Evolutionary conservation across 2,329 filamentous ascomycete genomes (phyloP).

Genomic region (Akanthomyces muscarius): DNA sequence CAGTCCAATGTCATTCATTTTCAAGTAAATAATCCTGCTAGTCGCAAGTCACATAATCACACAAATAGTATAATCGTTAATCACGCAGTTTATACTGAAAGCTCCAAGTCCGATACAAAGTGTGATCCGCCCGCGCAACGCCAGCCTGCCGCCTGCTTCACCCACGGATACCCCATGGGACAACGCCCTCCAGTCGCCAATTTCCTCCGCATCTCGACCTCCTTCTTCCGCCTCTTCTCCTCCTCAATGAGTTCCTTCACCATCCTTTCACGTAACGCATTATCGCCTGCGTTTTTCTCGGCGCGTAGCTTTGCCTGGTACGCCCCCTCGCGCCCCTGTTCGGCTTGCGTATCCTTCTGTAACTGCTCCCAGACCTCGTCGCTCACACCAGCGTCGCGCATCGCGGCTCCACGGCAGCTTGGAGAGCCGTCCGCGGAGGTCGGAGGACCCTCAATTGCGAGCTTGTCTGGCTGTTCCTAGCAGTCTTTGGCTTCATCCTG

Average conservation of each 20-base stretch:
- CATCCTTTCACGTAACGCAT: constrained; percentile 30
- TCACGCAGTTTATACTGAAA: too few species aligned
- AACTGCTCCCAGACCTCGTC: constrained; percentile 61
- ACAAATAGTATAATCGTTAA: too few species aligned
- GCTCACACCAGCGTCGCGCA: constrained; percentile 54
- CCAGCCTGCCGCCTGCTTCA: constrained; percentile 1
- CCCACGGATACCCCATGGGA: not conserved
- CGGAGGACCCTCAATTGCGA: too few species aligned
- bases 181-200: constrained; percentile 48
- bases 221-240: constrained; percentile 33
- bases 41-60: too few species aligned
- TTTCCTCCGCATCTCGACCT: constrained; percentile 42
- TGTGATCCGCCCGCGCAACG: constrained; percentile 2
- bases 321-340: constrained; percentile 35
- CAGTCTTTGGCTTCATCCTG: too few species aligned
- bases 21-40: too few species aligned
- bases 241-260: constrained; percentile 33
- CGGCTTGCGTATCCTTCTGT: constrained; percentile 42
- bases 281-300: constrained; percentile 28
- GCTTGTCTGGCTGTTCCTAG: too few species aligned
- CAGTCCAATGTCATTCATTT: too few species aligned
- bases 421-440: too few species aligned
- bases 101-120: not conserved
- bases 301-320: constrained; percentile 30
- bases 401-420: not conserved